A percentile compares a stretch with the other conserved stretches of the same genome.
Evolutionary conservation across 805 yeast genomes (phyloP).

Genomic region (Barnettozyma siamensis): DNA sequence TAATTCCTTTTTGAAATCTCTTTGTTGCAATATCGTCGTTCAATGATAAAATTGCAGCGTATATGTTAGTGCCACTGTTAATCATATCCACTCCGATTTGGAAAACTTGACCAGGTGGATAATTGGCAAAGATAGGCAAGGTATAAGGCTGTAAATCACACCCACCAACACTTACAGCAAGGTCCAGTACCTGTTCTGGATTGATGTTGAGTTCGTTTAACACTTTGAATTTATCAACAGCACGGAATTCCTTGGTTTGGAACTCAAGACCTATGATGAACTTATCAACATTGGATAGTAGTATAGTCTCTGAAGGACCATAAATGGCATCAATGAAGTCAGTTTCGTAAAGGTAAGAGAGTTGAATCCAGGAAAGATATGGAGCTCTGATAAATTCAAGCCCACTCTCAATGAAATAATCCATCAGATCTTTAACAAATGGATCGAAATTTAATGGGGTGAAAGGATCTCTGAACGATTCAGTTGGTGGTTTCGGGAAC

Average conservation of each 20-base stretch:
- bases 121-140: constrained; percentile 40
- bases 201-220: constrained; percentile 54
- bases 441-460: constrained; percentile 46
- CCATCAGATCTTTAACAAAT: constrained; percentile 49
- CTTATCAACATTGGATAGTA: constrained; percentile 57
- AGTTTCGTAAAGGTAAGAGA: constrained; percentile 59
- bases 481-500: constrained; percentile 29
- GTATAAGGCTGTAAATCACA: constrained; percentile 66
- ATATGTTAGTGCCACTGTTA: constrained; percentile 38
- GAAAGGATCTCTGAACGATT: constrained; percentile 46
- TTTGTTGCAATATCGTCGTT: constrained; percentile 41
- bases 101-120: constrained; percentile 18
- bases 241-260: constrained; percentile 58
- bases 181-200: constrained; percentile 68
- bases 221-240: constrained; percentile 52
- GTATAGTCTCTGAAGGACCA: constrained; percentile 77
- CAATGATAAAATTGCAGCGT: constrained; percentile 42
- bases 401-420: constrained; percentile 46
- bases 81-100: constrained; percentile 35
- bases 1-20: constrained; percentile 59
- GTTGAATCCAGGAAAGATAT: constrained; percentile 71
- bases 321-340: constrained; percentile 65
- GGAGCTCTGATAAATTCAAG: constrained; percentile 78
- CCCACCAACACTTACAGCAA: constrained; percentile 79
- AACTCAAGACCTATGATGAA: constrained; percentile 70